Evolutionary conservation across 331 rosid species (phyloP), one percentile per base, ranked within the genome.

Genomic region (Stylosanthes scabra): DNA sequence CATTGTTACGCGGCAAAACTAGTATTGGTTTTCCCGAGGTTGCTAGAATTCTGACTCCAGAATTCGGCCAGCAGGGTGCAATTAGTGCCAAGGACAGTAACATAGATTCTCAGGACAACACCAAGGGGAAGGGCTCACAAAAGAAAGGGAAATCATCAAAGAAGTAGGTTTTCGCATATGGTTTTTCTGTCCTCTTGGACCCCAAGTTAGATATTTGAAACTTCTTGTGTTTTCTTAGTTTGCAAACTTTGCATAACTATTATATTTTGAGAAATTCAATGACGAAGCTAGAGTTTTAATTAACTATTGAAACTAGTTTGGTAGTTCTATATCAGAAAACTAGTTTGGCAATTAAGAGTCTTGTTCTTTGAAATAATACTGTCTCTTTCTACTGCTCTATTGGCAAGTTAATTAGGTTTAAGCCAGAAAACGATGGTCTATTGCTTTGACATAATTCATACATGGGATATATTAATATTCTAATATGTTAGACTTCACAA

Each of bases 1-100:
- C 80, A 0, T 54, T 87, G 37, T 59, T 91, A 59, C 89, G 86
- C 28, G 88, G 93, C 8, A 91, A 85, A 66, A 83, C n/a, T 16
- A 79, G 79, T 28, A 70, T 83, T 76, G 91, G 92, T 16, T 71
- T 90, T 20, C 65, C 92, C 3, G 93, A 86, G 87, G 46, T 90
- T 75, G 82, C 88, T 16, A 88, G 71, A 58, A 75, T 90, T 25
- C 78, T 90, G 13, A 84, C 93, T 59, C 87, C 89, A 3, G 87
- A 90, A n/a, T 90, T 90, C 72, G 78, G 87, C 70, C 72, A 62
- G 10, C 72, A 62, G 10, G 83, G 85, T 31, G 9, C 59, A 2
- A 83, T 83, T 66, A 68, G 72, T 29, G 6, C 81, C 59, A 81
- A 77, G 73, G 87, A 80, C 55, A 84, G 44, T 37, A 77, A 2